Conservation (phyloP, 1,284 basidiomycete species). For the Cutaneotrichosporon sp. region DNA sequence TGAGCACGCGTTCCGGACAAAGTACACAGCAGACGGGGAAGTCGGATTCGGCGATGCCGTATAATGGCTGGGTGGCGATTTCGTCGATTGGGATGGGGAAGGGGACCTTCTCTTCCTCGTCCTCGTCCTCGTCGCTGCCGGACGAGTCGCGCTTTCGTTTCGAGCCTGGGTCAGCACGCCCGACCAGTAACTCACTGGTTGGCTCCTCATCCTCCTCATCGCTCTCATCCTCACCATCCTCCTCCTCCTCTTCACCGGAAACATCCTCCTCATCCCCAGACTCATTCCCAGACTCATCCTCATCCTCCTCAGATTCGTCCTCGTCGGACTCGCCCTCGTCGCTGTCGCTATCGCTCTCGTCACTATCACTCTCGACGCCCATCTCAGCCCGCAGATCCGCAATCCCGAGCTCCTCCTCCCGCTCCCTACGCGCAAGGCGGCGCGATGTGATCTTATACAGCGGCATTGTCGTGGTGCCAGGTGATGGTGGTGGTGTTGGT, state of each 20-base stretch:
- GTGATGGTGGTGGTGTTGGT: constrained; percentile 5
- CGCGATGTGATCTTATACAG: constrained; percentile 81
- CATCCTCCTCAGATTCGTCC: constrained; percentile 40
- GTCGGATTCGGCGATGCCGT: constrained; percentile 41
- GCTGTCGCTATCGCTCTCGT: constrained; percentile 15
- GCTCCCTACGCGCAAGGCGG: constrained; percentile 63
- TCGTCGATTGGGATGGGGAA: constrained; percentile 62
- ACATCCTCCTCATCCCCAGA: constrained; percentile 10
- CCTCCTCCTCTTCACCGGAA: constrained; percentile 12
- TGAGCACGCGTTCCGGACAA: constrained; percentile 72
- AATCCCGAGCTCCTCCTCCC: constrained; percentile 66
- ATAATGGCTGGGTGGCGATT: constrained; percentile 63
- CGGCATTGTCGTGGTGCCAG: constrained; percentile 45
- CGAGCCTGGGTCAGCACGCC: not conserved
- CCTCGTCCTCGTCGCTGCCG: constrained; percentile 18
- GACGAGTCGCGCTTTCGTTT: constrained; percentile 7
- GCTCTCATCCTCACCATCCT: constrained; percentile 20
- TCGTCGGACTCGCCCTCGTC: constrained; percentile 21
- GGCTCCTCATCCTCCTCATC: constrained; percentile 7
- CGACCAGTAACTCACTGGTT: not conserved
- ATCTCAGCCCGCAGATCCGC: constrained; percentile 59
- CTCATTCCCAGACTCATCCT: not conserved
- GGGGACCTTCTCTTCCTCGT: constrained; percentile 27
- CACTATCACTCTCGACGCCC: constrained; percentile 59
- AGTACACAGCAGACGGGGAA: constrained; percentile 63